Evolutionary conservation across 768 basidiomycete genomes (phyloP).

Genomic region (Coprinellus micaceus): DNA sequence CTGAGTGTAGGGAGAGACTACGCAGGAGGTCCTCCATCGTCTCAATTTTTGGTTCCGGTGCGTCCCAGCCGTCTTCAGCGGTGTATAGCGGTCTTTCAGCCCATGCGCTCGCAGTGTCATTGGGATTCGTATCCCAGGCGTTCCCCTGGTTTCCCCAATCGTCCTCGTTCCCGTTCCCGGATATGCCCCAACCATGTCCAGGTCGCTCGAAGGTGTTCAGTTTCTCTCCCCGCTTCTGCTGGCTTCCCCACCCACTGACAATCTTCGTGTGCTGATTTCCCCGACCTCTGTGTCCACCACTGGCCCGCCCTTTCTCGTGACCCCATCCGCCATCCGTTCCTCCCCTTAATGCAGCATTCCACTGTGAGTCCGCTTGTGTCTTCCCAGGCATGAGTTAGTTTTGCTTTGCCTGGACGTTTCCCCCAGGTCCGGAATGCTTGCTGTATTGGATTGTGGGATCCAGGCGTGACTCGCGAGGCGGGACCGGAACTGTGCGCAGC

Average conservation of each 20-base stretch:
- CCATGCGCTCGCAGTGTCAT: background rate
- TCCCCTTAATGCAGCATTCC: background rate
- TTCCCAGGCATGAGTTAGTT: background rate
- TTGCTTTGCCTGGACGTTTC: background rate
- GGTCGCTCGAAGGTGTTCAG: too few relatives aligned
- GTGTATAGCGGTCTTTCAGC: background rate
- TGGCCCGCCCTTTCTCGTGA: background rate
- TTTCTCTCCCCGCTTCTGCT: too few relatives aligned
- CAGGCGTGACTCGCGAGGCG: too few relatives aligned
- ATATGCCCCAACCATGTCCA: too few relatives aligned
- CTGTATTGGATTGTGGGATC: too few relatives aligned
- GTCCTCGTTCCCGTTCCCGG: too few relatives aligned
- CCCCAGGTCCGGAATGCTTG: background rate
- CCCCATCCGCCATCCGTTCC: background rate
- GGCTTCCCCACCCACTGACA: too few relatives aligned
- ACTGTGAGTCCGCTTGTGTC: background rate
- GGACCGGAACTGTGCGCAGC: too few relatives aligned
- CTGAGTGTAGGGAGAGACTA: background rate
- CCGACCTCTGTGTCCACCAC: background rate
- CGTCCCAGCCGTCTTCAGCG: background rate
- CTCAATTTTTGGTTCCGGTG: background rate
- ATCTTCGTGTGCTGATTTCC: background rate
- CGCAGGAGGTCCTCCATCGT: constrained; percentile 8
- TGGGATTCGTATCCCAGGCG: background rate
- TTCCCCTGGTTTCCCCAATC: background rate